A percentile compares a stretch with the other conserved stretches of the same genome.
phyloP scores from a whole-genome alignment of 169 alveolate genomes.

The Plasmodium falciparum region DNA sequence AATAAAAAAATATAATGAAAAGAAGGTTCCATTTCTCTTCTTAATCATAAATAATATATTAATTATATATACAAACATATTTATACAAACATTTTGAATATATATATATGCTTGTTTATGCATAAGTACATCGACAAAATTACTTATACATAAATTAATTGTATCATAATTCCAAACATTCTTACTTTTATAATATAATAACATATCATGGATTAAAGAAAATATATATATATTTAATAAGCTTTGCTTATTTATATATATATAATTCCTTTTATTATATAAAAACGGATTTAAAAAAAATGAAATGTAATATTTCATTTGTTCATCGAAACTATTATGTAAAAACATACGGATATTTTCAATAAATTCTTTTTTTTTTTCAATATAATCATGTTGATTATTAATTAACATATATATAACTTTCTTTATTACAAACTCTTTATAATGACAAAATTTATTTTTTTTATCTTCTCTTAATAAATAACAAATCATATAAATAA shows the following conservation, averaged over 20 bases:
- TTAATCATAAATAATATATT: conserved; percentile 42
- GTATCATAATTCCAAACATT: conserved; percentile 64
- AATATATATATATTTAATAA: conserved; percentile 27
- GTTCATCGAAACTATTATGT: conserved; percentile 49
- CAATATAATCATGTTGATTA: conserved; percentile 36
- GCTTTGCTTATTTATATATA: conserved; percentile 4
- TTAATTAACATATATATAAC: conserved; percentile 48
- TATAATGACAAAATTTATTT: conserved; percentile 29
- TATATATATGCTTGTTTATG: conserved; percentile 15
- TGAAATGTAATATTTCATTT: conserved; percentile 39
- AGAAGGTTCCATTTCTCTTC: conserved; percentile 10
- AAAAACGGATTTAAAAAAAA: conserved; percentile 48
- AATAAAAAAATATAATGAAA: conserved; percentile 55
- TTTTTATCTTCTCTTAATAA: conserved; percentile 3
- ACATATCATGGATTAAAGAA: conserved; percentile 51
- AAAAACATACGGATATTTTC: conserved; percentile 37
- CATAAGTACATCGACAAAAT: conserved; percentile 34
- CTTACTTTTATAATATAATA: conserved; percentile 48
- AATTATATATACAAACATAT: conserved; percentile 26
- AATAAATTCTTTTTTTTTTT: conserved; percentile 23
- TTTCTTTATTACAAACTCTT: conserved; percentile 45
- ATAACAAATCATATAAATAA: conserved; percentile 36
- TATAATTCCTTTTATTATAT: neutral
- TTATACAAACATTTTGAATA: conserved; percentile 68
- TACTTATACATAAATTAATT: conserved; percentile 38